phyloP scores from a whole-genome alignment of 2,329 filamentous ascomycete species.

The Fusarium hostae region DNA sequence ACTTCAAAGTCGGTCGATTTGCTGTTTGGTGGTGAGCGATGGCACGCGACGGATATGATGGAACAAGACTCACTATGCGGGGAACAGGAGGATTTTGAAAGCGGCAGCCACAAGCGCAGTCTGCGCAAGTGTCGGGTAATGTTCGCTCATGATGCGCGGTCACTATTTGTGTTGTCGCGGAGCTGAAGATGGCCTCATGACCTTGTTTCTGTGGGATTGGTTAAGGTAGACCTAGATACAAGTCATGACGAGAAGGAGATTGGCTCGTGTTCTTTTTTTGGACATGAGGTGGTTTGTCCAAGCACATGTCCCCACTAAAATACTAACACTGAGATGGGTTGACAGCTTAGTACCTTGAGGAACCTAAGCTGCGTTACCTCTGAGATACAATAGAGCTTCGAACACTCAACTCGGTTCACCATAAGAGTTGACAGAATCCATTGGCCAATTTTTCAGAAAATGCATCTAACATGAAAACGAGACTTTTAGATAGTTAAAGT shows the following conservation, averaged over 20 bases:
- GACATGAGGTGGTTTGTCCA: conserved; percentile 4
- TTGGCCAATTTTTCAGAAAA: too few relatives aligned
- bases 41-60: neutral
- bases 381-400: neutral
- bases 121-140: conserved; percentile 88
- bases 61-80: conserved; percentile 80
- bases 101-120: conserved; percentile 87
- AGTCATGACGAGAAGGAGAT: conserved; percentile 37
- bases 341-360: neutral
- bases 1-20: conserved; percentile 99
- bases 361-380: neutral
- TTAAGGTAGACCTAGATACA: neutral
- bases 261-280: conserved; percentile 38
- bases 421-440: too few relatives aligned
- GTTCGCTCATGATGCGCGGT: conserved; percentile 72
- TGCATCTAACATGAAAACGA: rapidly evolving
- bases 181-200: conserved; percentile 39
- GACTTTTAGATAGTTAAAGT: too few relatives aligned
- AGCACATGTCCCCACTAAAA: conserved; percentile 22
- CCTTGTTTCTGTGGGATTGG: conserved; percentile 20
- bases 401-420: neutral
- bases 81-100: conserved; percentile 91
- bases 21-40: conserved; percentile 59
- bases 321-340: conserved; percentile 5
- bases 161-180: conserved; percentile 21